phyloP scores from a whole-genome alignment of 1,139 yeast species.

The Yamadazyma dendronema region DNA sequence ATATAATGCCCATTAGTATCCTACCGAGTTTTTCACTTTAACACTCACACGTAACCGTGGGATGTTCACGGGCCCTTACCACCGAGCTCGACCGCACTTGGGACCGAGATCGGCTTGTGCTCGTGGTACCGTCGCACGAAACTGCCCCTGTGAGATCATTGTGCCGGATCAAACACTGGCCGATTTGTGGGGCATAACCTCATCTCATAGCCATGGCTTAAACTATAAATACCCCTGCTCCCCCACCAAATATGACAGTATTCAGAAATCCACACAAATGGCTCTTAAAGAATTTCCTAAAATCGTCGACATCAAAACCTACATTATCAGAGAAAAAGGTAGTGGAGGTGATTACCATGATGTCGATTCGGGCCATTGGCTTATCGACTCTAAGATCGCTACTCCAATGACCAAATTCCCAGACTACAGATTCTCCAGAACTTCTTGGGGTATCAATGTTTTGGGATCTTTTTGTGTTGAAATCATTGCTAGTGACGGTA shows the following conservation, averaged over 20 bases:
- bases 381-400: slow-evolving; percentile 42
- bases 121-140: too few relatives aligned
- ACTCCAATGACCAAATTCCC: slow-evolving; percentile 49
- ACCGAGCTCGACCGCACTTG: too few relatives aligned
- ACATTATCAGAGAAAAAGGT: slow-evolving; percentile 40
- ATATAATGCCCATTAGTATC: too few relatives aligned
- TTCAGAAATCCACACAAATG: too few relatives aligned
- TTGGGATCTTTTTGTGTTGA: slow-evolving; percentile 51
- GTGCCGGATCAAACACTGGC: too few relatives aligned
- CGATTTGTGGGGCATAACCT: neutral
- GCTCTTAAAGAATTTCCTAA: slow-evolving; percentile 36
- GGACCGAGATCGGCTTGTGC: too few relatives aligned
- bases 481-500: slow-evolving; percentile 46
- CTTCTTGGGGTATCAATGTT: slow-evolving; percentile 50
- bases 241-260: neutral
- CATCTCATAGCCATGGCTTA: too few relatives aligned
- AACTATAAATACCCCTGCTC: too few relatives aligned
- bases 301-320: slow-evolving; percentile 41
- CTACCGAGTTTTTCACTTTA: too few relatives aligned
- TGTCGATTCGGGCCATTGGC: slow-evolving; percentile 48
- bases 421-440: slow-evolving; percentile 41
- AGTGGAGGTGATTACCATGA: slow-evolving; percentile 51
- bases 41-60: too few relatives aligned
- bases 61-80: too few relatives aligned
- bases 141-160: too few relatives aligned